Evolutionary conservation across 805 yeast genomes (phyloP).

Genomic region (Barnettozyma populi): DNA sequence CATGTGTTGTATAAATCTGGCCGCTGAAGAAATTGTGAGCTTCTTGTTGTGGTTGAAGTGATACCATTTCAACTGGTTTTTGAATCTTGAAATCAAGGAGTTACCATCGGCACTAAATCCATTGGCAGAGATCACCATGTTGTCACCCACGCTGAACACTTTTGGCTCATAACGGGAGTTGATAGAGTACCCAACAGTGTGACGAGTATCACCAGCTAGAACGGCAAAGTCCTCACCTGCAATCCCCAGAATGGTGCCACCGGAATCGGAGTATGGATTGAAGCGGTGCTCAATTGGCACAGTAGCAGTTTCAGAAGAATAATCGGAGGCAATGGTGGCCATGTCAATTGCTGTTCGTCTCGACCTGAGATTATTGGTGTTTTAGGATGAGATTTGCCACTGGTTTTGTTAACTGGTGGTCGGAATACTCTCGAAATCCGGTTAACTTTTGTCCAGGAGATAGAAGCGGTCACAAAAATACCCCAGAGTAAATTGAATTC

Average conservation of each 20-base stretch:
- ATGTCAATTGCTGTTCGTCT: neutral
- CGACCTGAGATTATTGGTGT: neutral
- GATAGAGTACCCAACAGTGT: slow-evolving; percentile 87
- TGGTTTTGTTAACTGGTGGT: neutral
- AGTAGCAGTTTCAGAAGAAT: neutral
- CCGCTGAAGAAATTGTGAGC: slow-evolving; percentile 66
- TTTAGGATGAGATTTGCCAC: neutral
- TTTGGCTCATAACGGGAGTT: slow-evolving; percentile 91
- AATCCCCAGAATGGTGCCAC: slow-evolving; percentile 95
- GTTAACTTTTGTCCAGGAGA: neutral
- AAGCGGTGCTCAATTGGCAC: slow-evolving; percentile 86
- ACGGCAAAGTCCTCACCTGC: slow-evolving; percentile 98
- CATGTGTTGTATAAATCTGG: slow-evolving; percentile 84
- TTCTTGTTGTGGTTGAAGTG: slow-evolving; percentile 82
- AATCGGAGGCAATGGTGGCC: slow-evolving; percentile 1
- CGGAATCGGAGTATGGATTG: slow-evolving; percentile 91
- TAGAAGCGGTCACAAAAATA: too few species aligned
- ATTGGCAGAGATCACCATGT: slow-evolving; percentile 82
- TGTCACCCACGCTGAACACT: slow-evolving; percentile 84
- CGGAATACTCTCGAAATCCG: neutral
- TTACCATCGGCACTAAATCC: slow-evolving; percentile 96
- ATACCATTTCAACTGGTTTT: slow-evolving; percentile 73
- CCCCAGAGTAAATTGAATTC: too few species aligned
- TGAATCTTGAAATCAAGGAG: slow-evolving; percentile 73
- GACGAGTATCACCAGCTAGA: slow-evolving; percentile 97